phyloP scores from a whole-genome alignment of 2,329 filamentous ascomycete genomes.

The Aspergillus sp. region DNA sequence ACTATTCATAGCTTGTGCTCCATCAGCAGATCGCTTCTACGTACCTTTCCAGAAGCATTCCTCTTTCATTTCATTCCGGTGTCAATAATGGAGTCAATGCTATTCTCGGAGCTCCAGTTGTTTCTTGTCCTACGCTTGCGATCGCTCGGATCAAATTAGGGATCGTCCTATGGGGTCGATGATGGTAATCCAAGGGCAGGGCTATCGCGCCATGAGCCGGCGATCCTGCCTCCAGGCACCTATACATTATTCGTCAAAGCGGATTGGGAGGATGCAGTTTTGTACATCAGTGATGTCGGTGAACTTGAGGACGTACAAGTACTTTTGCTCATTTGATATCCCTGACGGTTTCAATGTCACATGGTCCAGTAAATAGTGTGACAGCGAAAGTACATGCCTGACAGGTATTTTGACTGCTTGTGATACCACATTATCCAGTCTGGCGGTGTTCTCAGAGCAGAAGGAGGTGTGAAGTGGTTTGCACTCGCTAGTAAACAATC shows the following conservation, averaged over 20 bases:
- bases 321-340: no score
- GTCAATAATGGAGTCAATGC: background rate
- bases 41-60: slow-evolving; percentile 30
- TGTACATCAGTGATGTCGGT: no score
- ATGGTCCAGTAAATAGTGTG: no score
- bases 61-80: background rate
- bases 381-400: no score
- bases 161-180: background rate
- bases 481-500: background rate
- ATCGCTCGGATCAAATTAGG: background rate
- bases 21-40: slow-evolving; percentile 17
- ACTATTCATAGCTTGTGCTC: background rate
- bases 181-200: background rate
- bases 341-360: no score
- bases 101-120: background rate
- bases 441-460: background rate
- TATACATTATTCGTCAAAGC: no score
- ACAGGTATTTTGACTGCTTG: background rate
- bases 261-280: no score
- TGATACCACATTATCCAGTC: background rate
- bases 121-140: background rate
- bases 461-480: background rate
- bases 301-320: no score
- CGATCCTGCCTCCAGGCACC: no score
- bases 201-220: no score